Conservation (phyloP, 805 yeast species). For the Spathaspora passalidarum region DNA sequence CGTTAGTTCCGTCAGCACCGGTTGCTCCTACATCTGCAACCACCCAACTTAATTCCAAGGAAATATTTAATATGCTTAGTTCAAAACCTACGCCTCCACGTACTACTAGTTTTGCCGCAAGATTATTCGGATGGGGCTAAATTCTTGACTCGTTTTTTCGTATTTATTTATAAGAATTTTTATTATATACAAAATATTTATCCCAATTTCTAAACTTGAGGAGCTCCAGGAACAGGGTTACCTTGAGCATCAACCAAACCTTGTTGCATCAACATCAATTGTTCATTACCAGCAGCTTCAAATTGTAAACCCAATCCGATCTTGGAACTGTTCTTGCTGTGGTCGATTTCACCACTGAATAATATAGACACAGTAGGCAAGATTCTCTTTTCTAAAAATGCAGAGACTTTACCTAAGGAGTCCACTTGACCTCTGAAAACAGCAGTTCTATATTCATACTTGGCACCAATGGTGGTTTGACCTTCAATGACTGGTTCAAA, state of each 20-base stretch:
- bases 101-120: constrained; percentile 20
- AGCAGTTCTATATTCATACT: constrained; percentile 95
- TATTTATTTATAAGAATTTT: constrained; percentile 4
- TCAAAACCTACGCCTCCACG: not conserved
- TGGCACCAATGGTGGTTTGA: constrained; percentile 90
- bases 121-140: constrained; percentile 39
- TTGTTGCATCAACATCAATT: constrained; percentile 86
- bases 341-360: constrained; percentile 93
- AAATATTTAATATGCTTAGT: constrained; percentile 13
- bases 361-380: constrained; percentile 86
- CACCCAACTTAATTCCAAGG: constrained; percentile 10
- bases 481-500: constrained; percentile 87
- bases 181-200: constrained; percentile 8
- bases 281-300: constrained; percentile 93
- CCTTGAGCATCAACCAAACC: constrained; percentile 81
- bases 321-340: constrained; percentile 63
- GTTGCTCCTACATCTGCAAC: constrained; percentile 7
- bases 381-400: constrained; percentile 89
- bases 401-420: constrained; percentile 84
- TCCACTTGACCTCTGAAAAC: constrained; percentile 94
- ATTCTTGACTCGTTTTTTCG: not conserved
- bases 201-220: constrained; percentile 38
- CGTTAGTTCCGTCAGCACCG: not conserved
- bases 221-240: constrained; percentile 81
- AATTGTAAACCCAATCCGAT: constrained; percentile 94